Evolutionary conservation across 306 rosid species (phyloP).

Genomic region (Malus sieversii): DNA sequence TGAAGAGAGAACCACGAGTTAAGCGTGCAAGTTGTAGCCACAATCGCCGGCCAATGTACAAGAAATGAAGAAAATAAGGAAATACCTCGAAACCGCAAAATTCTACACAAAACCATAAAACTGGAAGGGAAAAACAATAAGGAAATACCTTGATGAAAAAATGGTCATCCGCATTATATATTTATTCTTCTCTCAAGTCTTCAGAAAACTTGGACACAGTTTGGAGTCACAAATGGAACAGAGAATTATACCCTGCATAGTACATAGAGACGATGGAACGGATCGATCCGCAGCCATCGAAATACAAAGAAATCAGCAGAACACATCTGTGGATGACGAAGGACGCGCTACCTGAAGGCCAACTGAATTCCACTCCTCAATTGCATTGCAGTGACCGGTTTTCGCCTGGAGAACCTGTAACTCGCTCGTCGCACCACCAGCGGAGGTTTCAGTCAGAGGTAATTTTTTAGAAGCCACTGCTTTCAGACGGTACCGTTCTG

Average conservation of each 20-base stretch:
- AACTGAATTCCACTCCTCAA: constrained; percentile 51
- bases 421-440: constrained; percentile 17
- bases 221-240: constrained; percentile 20
- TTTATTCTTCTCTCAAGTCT: constrained; percentile 17
- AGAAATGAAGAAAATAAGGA: background rate
- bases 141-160: background rate
- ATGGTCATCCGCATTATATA: background rate
- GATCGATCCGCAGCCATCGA: background rate
- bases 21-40: constrained; percentile 82
- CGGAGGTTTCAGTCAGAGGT: constrained; percentile 30
- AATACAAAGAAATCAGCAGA: constrained; percentile 34
- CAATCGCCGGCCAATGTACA: constrained; percentile 54
- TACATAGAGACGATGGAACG: constrained; percentile 18
- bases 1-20: constrained; percentile 22
- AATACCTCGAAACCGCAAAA: too few relatives aligned
- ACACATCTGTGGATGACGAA: constrained; percentile 52
- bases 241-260: constrained; percentile 18
- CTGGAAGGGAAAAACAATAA: background rate
- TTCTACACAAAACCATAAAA: background rate
- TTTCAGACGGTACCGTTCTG: constrained; percentile 71
- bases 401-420: constrained; percentile 28
- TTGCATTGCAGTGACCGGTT: constrained; percentile 50
- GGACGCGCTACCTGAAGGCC: constrained; percentile 55
- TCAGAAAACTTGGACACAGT: background rate
- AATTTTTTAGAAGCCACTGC: constrained; percentile 36